phyloP scores from a whole-genome alignment of 2,329 filamentous ascomycete species.

The Ophiocordyceps camponoti-leonardi region DNA sequence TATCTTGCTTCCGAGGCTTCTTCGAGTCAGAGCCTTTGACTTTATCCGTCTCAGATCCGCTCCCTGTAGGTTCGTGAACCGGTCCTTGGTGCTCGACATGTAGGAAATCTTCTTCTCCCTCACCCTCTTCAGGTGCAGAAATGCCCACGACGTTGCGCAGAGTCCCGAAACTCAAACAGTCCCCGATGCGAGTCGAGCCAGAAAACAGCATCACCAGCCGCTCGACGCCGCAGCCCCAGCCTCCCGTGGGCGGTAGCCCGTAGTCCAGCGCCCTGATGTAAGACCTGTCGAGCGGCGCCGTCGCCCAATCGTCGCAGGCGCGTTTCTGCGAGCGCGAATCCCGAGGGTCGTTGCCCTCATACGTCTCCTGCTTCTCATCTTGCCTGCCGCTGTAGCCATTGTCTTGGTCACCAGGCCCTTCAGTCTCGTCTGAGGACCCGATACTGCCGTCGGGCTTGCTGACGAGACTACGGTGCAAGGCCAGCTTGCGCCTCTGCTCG shows the following conservation, averaged over 20 bases:
- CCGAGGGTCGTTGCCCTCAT: neutral
- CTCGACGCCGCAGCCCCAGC: slow-evolving; percentile 92
- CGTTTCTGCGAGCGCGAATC: neutral
- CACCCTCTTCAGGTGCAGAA: slow-evolving; percentile 15
- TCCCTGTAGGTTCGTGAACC: neutral
- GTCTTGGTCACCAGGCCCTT: slow-evolving; percentile 5
- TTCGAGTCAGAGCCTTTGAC: too few relatives aligned
- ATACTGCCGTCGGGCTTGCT: slow-evolving; percentile 16
- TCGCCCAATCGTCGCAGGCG: slow-evolving; percentile 22
- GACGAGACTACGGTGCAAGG: slow-evolving; percentile 27
- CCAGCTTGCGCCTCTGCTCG: slow-evolving; percentile 71
- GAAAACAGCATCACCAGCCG: slow-evolving; percentile 82
- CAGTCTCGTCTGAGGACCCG: slow-evolving; percentile 4
- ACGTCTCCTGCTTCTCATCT: slow-evolving; percentile 8
- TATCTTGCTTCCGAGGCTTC: too few relatives aligned
- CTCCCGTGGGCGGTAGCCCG: slow-evolving; percentile 86
- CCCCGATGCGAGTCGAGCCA: slow-evolving; percentile 60
- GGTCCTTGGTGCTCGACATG: neutral
- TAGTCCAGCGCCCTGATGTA: slow-evolving; percentile 76
- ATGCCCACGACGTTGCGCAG: slow-evolving; percentile 49
- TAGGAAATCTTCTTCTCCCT: slow-evolving; percentile 2
- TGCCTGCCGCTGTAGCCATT: slow-evolving; percentile 20
- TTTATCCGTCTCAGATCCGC: too few relatives aligned
- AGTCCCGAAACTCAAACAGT: slow-evolving; percentile 79
- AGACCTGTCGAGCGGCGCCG: slow-evolving; percentile 48